A percentile compares a stretch with the other conserved stretches of the same genome.
phyloP scores from a whole-genome alignment of 768 basidiomycete genomes.

The Boletus bicolor region DNA sequence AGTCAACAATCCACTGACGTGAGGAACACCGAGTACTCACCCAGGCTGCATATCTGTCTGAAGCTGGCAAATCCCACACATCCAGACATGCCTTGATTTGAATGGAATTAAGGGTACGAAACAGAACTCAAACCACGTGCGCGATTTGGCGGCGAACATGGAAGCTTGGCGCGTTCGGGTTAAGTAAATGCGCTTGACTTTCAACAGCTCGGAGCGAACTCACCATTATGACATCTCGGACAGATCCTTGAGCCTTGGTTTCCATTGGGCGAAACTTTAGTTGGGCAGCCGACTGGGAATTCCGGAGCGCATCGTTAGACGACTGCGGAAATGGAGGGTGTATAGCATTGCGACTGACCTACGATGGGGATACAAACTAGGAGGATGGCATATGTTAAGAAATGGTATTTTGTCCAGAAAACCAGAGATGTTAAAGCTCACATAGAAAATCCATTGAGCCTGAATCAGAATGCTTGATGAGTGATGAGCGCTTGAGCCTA shows the following conservation, averaged over 20 bases:
- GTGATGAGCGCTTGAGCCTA: not conserved
- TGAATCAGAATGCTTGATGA: not conserved
- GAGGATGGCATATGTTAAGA: constrained; percentile 1
- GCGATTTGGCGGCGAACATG: constrained; percentile 59
- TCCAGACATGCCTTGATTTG: constrained; percentile 58
- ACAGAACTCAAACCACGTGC: constrained; percentile 75
- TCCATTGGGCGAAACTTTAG: constrained; percentile 54
- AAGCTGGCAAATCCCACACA: constrained; percentile 73
- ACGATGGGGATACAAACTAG: constrained; percentile 54
- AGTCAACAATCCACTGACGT: not conserved
- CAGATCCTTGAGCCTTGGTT: constrained; percentile 54
- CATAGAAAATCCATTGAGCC: constrained; percentile 7
- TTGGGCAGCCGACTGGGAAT: constrained; percentile 61
- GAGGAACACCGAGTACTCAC: constrained; percentile 34
- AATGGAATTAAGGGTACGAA: constrained; percentile 71
- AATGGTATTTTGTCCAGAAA: not conserved
- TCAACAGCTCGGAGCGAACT: constrained; percentile 9
- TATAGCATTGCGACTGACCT: constrained; percentile 34
- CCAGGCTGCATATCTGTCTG: constrained; percentile 47
- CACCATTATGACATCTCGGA: constrained; percentile 72
- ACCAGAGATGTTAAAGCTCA: not conserved
- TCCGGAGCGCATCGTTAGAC: constrained; percentile 2
- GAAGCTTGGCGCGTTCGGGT: constrained; percentile 39
- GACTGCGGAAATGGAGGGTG: constrained; percentile 4
- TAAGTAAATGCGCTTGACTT: not conserved